Conservation (phyloP, 768 basidiomycete species). For the Lentinula sp. region DNA sequence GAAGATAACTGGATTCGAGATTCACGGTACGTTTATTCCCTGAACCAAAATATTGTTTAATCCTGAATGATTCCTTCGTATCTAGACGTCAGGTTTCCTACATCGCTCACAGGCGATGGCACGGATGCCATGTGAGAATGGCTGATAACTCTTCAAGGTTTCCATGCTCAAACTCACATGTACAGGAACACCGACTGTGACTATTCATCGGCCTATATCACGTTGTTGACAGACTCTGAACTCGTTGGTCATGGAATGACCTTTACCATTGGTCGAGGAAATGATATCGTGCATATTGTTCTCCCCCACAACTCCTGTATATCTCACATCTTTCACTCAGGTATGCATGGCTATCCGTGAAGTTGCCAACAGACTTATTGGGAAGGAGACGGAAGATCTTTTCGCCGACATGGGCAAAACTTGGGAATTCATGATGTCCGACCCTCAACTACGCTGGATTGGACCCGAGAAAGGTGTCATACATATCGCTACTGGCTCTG, state of each 20-base stretch:
- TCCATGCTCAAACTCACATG: not conserved
- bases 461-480: slow-evolving; percentile 96
- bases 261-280: slow-evolving; percentile 91
- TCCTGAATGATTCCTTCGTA: not conserved
- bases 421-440: slow-evolving; percentile 82
- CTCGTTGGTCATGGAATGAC: slow-evolving; percentile 92
- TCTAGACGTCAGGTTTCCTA: slow-evolving; percentile 87
- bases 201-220: slow-evolving; percentile 90
- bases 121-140: slow-evolving; percentile 78
- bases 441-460: slow-evolving; percentile 92
- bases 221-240: slow-evolving; percentile 66
- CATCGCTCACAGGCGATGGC: slow-evolving; percentile 85
- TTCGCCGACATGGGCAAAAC: slow-evolving; percentile 89
- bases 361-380: slow-evolving; percentile 74
- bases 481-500: slow-evolving; percentile 81
- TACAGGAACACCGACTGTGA: slow-evolving; percentile 91
- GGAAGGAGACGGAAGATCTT: slow-evolving; percentile 74
- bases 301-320: not conserved
- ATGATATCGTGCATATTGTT: slow-evolving; percentile 68
- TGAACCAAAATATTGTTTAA: not conserved
- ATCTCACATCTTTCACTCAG: slow-evolving; percentile 24
- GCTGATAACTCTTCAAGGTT: not conserved
- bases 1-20: slow-evolving; percentile 28
- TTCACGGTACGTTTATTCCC: slow-evolving; percentile 20
- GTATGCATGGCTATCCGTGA: slow-evolving; percentile 78